Evolutionary conservation across 2,329 filamentous ascomycete species (phyloP).

Genomic region (Alternaria sp.): DNA sequence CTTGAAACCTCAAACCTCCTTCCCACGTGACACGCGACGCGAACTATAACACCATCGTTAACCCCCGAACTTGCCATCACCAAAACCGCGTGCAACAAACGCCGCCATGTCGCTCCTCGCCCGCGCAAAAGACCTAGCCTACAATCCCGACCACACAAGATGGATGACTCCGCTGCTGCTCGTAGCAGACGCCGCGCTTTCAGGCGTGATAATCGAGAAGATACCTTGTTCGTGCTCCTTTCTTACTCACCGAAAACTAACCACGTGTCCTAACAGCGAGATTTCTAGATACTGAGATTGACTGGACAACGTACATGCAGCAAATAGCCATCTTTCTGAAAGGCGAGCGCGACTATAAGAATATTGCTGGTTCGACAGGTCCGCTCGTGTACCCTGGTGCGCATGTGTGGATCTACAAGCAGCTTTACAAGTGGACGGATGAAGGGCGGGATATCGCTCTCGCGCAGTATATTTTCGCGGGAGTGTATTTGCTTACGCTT

Average conservation of each 20-base stretch:
- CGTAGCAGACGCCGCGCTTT: slow-evolving; percentile 73
- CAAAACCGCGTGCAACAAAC: neutral
- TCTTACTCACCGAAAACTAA: neutral
- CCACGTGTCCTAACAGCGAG: slow-evolving; percentile 28
- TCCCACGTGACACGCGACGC: slow-evolving; percentile 30
- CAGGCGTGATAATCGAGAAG: slow-evolving; percentile 76
- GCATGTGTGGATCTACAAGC: slow-evolving; percentile 89
- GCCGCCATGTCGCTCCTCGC: slow-evolving; percentile 47
- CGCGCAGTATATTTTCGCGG: slow-evolving; percentile 85
- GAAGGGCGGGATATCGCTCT: slow-evolving; percentile 75
- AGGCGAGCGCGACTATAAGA: slow-evolving; percentile 87
- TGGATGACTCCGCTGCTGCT: slow-evolving; percentile 73
- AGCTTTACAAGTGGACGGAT: slow-evolving; percentile 78
- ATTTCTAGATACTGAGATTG: slow-evolving; percentile 86
- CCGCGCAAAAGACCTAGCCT: slow-evolving; percentile 50
- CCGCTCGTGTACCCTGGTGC: slow-evolving; percentile 94
- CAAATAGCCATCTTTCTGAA: slow-evolving; percentile 80
- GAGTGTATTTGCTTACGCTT: slow-evolving; percentile 78
- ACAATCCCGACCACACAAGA: slow-evolving; percentile 63
- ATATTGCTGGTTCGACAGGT: slow-evolving; percentile 86
- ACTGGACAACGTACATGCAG: slow-evolving; percentile 97
- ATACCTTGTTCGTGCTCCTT: slow-evolving; percentile 73
- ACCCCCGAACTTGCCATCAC: slow-evolving; percentile 7
- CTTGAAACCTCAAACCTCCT: slow-evolving; percentile 30
- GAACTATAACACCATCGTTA: slow-evolving; percentile 28